Percentiles rank a stretch among this genome's conserved stretches.
These are phyloP conservation scores for Coniophora puteana DNA, from an alignment of 1,284 basidiomycete genomes.

Conservation along the genomic window DNA sequence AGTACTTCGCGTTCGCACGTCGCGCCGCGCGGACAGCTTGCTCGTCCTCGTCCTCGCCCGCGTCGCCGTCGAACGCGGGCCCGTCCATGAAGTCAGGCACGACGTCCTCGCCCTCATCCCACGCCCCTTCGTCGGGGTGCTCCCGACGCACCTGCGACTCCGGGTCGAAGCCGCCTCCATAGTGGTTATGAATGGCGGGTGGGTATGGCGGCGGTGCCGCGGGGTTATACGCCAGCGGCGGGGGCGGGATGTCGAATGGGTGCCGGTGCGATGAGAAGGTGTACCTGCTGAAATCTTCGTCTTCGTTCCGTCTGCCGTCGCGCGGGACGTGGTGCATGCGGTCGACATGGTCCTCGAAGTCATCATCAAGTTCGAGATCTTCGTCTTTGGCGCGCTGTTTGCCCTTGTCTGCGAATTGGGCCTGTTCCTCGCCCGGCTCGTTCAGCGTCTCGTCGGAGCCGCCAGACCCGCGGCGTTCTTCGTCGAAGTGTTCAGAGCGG, in stretches of 20 bases:
- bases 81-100: slow-evolving; percentile 10
- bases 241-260: slow-evolving; percentile 55
- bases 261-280: slow-evolving; percentile 54
- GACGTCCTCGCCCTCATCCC: slow-evolving; percentile 6
- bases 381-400: too few relatives aligned
- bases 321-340: too few relatives aligned
- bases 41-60: slow-evolving; percentile 2
- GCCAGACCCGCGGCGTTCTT: slow-evolving; percentile 8
- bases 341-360: too few relatives aligned
- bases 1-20: too few relatives aligned
- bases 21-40: slow-evolving; percentile 5
- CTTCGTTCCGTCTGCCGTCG: slow-evolving; percentile 15
- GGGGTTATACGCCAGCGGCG: slow-evolving; percentile 35
- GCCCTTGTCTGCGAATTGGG: slow-evolving; percentile 14
- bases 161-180: slow-evolving; percentile 15
- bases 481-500: too few relatives aligned
- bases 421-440: slow-evolving; percentile 19
- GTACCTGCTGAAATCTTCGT: slow-evolving; percentile 32
- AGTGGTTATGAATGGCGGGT: slow-evolving; percentile 7
- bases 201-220: slow-evolving; percentile 20
- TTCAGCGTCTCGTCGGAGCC: slow-evolving; percentile 31
- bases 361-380: too few relatives aligned
- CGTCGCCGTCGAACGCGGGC: too few relatives aligned
- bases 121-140: slow-evolving; percentile 5
- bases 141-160: slow-evolving; percentile 19